phyloP scores from a whole-genome alignment of 106 monocot species.

The Dactylorhiza incarnata region DNA sequence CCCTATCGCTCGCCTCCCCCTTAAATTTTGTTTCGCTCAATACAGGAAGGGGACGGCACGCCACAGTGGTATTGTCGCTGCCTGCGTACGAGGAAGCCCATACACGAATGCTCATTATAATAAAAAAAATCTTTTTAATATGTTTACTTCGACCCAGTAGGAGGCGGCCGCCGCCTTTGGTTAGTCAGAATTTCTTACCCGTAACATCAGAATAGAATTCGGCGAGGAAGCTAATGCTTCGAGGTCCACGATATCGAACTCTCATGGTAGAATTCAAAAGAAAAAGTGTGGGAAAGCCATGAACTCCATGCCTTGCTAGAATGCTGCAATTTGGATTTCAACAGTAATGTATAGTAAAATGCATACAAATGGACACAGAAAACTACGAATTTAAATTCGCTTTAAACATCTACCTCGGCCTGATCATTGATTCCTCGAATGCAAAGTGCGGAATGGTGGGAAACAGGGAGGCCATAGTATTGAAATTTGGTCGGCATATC shows the following conservation, averaged over 20 bases:
- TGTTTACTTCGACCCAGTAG: too few species aligned
- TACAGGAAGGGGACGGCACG: too few species aligned
- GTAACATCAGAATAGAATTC: constrained; percentile 73
- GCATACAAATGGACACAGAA: too few species aligned
- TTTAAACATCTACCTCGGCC: constrained; percentile 50
- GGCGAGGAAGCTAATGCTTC: constrained; percentile 51
- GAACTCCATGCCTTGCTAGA: constrained; percentile 77
- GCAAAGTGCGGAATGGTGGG: constrained; percentile 74
- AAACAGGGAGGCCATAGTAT: constrained; percentile 46
- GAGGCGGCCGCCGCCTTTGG: too few species aligned
- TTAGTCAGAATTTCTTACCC: constrained; percentile 21
- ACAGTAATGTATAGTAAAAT: too few species aligned
- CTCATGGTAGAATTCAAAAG: constrained; percentile 83
- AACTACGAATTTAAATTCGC: too few species aligned
- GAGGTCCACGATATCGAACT: constrained; percentile 75
- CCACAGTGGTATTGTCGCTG: too few species aligned
- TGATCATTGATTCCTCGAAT: constrained; percentile 77
- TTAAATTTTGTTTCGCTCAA: too few species aligned
- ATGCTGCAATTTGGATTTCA: constrained; percentile 34
- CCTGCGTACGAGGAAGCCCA: too few species aligned
- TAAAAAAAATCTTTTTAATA: too few species aligned
- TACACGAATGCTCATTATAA: too few species aligned
- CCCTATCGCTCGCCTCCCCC: too few species aligned
- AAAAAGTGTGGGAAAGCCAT: constrained; percentile 87
- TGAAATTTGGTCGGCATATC: constrained; percentile 54